phyloP scores from a whole-genome alignment of 2,329 filamentous ascomycete genomes.

The Moelleriella libera region DNA sequence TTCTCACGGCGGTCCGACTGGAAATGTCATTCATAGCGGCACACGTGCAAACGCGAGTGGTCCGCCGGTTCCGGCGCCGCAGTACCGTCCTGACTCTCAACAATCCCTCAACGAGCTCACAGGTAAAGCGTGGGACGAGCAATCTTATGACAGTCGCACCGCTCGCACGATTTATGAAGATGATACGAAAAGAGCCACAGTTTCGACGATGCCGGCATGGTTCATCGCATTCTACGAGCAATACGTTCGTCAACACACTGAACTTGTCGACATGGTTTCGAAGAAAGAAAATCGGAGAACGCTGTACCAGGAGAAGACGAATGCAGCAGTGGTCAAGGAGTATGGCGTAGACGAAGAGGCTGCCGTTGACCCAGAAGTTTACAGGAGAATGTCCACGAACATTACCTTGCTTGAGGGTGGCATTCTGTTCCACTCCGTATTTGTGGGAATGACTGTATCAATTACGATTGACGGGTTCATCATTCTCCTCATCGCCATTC shows the following conservation, averaged over 20 bases:
- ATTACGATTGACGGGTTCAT: slow-evolving; percentile 55
- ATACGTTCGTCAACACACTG: slow-evolving; percentile 44
- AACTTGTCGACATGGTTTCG: slow-evolving; percentile 41
- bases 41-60: neutral
- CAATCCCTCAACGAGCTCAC: neutral
- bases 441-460: slow-evolving; percentile 59
- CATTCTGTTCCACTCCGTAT: slow-evolving; percentile 67
- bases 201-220: slow-evolving; percentile 40
- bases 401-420: slow-evolving; percentile 64
- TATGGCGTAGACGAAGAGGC: slow-evolving; percentile 24
- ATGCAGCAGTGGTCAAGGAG: slow-evolving; percentile 16
- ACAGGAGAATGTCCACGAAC: slow-evolving; percentile 54
- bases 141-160: neutral
- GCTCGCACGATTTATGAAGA: slow-evolving; percentile 19
- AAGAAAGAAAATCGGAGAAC: slow-evolving; percentile 6
- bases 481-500: slow-evolving; percentile 52
- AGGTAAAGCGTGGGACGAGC: neutral
- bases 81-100: neutral
- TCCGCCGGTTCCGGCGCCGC: no score
- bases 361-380: slow-evolving; percentile 27
- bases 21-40: slow-evolving; percentile 8
- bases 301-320: slow-evolving; percentile 14
- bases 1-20: slow-evolving; percentile 41
- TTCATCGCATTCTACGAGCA: slow-evolving; percentile 50
- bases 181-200: slow-evolving; percentile 8